Base-by-base conservation (phyloP, 2,329 filamentous ascomycete species). In the Hawksworthiomyces lignivorus region DNA sequence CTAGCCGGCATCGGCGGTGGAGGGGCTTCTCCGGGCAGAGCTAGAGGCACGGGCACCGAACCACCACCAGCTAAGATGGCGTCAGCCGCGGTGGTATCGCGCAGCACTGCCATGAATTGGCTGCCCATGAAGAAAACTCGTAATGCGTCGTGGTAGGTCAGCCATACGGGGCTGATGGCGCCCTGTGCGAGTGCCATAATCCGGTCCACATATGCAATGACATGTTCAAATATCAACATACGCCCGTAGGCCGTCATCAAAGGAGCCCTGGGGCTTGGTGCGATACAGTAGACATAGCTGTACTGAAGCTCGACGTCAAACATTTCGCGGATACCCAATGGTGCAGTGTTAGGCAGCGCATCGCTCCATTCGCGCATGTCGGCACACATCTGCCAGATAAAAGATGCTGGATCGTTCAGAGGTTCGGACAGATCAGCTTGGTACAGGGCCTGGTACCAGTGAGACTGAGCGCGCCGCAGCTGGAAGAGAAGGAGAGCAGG, bases 281-380 rank as follows among this genome's bases (percentile, higher is more conserved):
- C 87, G 7, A 96, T 73, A 44, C 90, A 85, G 59, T 96, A 87
- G 19, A 95, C 83, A 53, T 87, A 92, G 56, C 87, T 94, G 65
- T 95, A 97, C 35, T 90, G 75, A 31, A 94, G 44, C 57, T 98
- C 92, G 14, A 95, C 76, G 48, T 92, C 84, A 55, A 96, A 94
- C 50, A 89, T 77, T 36, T 84, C 75, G 29, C 80, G 75, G 48
- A 89, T 81, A 20, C 76, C 73, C 0, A 73, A 65, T 0, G 83
- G 73, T 0, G 85, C 72, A 3, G 72, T 74, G 28, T 70, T 64
- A 0, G 87, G 84, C 11, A 94, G 73, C n/a, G 76, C 75, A 27
- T 87, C 77, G 46, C 81, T 82, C 90, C 90, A 97, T 54, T 80
- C 76, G 41, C 73, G 79, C 82, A 87, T 88, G 29, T 84, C 74